A percentile compares a stretch with the other conserved stretches of the same genome.
phyloP scores from a whole-genome alignment of 1,284 basidiomycete species.

The Trametes pubescens region DNA sequence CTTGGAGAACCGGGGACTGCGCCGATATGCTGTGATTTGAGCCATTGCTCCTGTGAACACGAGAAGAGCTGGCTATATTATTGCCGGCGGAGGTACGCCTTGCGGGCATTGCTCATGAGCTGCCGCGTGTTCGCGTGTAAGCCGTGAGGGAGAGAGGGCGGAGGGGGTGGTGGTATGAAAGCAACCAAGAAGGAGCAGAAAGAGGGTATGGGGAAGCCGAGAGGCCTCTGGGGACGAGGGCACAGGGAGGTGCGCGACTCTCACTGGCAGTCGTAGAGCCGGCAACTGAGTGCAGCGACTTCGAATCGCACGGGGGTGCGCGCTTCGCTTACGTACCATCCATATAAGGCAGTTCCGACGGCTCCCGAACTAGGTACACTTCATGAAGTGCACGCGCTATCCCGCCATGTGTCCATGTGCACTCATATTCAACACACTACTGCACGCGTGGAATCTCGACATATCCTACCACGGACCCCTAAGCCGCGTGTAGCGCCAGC shows the following conservation, averaged over 20 bases:
- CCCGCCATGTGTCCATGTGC: not conserved
- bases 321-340: slow-evolving; percentile 29
- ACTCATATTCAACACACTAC: not conserved
- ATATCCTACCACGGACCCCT: too few species aligned
- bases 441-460: too few species aligned
- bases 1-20: slow-evolving; percentile 41
- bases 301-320: slow-evolving; percentile 19
- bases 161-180: not conserved
- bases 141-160: not conserved
- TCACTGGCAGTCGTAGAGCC: slow-evolving; percentile 9
- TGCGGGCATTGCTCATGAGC: slow-evolving; percentile 47
- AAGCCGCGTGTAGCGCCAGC: too few species aligned
- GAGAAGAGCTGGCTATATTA: slow-evolving; percentile 40
- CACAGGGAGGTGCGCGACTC: slow-evolving; percentile 9
- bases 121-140: slow-evolving; percentile 7
- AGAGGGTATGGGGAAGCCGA: slow-evolving; percentile 13
- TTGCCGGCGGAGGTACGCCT: slow-evolving; percentile 57
- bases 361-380: not conserved
- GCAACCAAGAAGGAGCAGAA: slow-evolving; percentile 16
- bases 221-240: slow-evolving; percentile 17
- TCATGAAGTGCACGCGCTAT: not conserved
- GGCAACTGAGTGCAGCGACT: slow-evolving; percentile 17
- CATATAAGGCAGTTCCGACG: slow-evolving; percentile 15
- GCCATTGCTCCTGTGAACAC: slow-evolving; percentile 58
- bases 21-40: slow-evolving; percentile 53